Evolutionary conservation across 495 filamentous ascomycete species (phyloP).

Genomic region (Aspergillus asperescens): DNA sequence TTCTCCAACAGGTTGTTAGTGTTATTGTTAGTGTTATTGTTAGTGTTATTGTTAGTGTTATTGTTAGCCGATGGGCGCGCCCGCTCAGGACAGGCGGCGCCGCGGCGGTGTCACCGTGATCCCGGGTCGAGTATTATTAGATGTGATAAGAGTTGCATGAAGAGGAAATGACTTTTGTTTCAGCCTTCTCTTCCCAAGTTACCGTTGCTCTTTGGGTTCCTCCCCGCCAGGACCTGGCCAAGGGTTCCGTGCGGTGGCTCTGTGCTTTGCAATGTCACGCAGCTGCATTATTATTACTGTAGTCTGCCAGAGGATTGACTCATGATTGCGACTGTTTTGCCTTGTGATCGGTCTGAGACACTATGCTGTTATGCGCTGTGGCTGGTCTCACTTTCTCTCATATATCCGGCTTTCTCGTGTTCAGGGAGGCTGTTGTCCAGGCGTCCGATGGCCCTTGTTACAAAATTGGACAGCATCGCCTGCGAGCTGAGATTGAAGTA

Average conservation of each 20-base stretch:
- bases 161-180: slow-evolving; percentile 1
- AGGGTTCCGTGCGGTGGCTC: background rate
- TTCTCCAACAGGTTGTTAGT: background rate
- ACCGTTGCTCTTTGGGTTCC: background rate
- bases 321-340: background rate
- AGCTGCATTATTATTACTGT: background rate
- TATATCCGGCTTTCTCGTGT: background rate
- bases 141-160: slow-evolving; percentile 16
- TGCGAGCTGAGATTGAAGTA: background rate
- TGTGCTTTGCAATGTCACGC: background rate
- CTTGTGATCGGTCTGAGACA: background rate
- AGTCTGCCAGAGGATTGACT: background rate
- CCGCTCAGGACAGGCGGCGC: background rate
- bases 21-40: no score
- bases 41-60: no score
- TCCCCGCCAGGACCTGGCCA: background rate
- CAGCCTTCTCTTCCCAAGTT: background rate
- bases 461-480: background rate
- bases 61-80: background rate
- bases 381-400: background rate
- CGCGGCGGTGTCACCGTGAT: no score
- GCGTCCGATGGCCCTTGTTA: background rate
- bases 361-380: background rate
- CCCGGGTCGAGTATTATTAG: background rate
- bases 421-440: background rate